These are phyloP conservation scores for Physaria fendleri DNA, from an alignment of 345 rosid genomes.

Conservation along the genomic window DNA sequence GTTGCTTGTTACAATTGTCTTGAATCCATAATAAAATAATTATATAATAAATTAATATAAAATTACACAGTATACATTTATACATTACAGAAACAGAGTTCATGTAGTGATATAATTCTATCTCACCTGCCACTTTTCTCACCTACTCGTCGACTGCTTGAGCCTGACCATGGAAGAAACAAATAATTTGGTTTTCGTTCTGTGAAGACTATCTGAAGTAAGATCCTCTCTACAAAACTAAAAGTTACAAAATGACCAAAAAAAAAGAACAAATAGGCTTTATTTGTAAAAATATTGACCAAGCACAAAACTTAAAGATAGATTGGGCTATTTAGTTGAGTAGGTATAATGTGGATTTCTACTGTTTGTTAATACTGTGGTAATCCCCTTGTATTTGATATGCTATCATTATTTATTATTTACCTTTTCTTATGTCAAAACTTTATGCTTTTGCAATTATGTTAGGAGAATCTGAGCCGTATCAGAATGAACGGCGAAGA, in stretches of 20 bases:
- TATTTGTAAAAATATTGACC: not conserved
- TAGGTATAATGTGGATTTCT: constrained; percentile 7
- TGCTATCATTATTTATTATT: constrained; percentile 4
- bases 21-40: not conserved
- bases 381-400: constrained; percentile 11
- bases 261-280: too few species aligned
- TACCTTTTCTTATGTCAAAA: not conserved
- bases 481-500: too few species aligned
- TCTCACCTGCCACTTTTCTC: constrained; percentile 8
- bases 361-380: constrained; percentile 18
- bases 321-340: constrained; percentile 18
- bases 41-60: not conserved
- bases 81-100: not conserved
- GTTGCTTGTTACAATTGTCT: too few species aligned
- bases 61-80: not conserved
- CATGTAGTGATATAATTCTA: not conserved
- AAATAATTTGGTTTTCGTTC: constrained; percentile 12
- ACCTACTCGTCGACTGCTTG: constrained; percentile 19
- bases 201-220: constrained; percentile 4
- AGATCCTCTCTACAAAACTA: constrained; percentile 3
- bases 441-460: constrained; percentile 11
- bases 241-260: not conserved
- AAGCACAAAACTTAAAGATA: not conserved
- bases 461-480: too few species aligned
- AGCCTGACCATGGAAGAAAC: constrained; percentile 14